A percentile compares a stretch with the other conserved stretches of the same genome.
These are phyloP conservation scores for Aspergillus asperescens DNA, from an alignment of 495 filamentous ascomycete genomes.

Conservation along the genomic window DNA sequence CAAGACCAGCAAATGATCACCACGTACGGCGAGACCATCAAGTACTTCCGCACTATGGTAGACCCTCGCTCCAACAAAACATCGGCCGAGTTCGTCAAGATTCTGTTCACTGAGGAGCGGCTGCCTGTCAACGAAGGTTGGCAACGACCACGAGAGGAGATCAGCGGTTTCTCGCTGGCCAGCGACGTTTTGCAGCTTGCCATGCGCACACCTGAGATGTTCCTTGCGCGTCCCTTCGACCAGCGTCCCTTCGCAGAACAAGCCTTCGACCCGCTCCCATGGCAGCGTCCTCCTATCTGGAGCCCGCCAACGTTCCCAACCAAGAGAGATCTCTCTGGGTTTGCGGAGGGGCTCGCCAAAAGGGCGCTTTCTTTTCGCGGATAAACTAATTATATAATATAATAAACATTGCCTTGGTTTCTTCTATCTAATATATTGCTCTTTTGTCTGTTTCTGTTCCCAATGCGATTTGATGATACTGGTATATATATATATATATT, in stretches of 20 bases:
- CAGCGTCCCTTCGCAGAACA: neutral
- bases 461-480: too few relatives aligned
- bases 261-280: neutral
- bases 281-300: slow-evolving; percentile 1
- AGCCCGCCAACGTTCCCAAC: neutral
- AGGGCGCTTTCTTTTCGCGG: neutral
- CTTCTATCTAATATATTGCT: too few relatives aligned
- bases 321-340: neutral
- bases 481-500: neutral
- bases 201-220: neutral
- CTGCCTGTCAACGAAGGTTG: neutral
- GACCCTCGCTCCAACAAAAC: neutral
- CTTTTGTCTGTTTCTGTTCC: too few relatives aligned
- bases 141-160: neutral
- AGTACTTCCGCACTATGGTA: slow-evolving; percentile 2
- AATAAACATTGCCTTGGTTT: neutral
- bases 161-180: slow-evolving; percentile 1
- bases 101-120: neutral
- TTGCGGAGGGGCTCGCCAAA: neutral
- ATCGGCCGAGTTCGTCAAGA: neutral
- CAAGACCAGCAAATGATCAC: neutral
- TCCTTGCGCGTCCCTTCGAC: neutral
- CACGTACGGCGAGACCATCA: neutral
- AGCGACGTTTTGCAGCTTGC: neutral
- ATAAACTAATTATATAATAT: neutral